Percentiles rank a stretch among this genome's conserved stretches.
Conservation (phyloP, 1,139 yeast species). For the Kurtzmaniella quercitrusa region DNA sequence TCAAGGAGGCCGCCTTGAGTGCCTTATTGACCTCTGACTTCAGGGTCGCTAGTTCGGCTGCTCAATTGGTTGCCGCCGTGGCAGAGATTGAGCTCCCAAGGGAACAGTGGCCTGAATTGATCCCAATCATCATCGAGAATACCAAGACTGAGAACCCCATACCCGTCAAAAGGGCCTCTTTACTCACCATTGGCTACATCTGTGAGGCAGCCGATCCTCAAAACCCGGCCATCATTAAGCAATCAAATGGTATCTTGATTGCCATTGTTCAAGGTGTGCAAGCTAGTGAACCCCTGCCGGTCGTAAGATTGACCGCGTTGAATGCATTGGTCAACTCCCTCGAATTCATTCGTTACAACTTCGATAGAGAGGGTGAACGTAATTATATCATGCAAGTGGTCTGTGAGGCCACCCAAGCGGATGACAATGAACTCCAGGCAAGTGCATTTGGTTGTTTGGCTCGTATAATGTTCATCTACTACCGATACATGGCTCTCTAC, state of each 20-base stretch:
- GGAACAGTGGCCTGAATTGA: conserved; percentile 83
- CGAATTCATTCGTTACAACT: conserved; percentile 83
- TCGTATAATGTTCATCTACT: conserved; percentile 85
- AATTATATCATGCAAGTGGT: conserved; percentile 98
- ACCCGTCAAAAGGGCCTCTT: conserved; percentile 78
- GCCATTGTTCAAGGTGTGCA: conserved; percentile 98
- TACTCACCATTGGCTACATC: conserved; percentile 88
- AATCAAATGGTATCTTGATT: conserved; percentile 87
- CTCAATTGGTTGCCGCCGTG: conserved; percentile 93
- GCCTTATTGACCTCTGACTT: conserved; percentile 66
- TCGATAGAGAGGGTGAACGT: conserved; percentile 90
- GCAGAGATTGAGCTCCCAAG: conserved; percentile 92
- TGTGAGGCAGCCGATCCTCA: conserved; percentile 92
- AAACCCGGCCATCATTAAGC: conserved; percentile 73
- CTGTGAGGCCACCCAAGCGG: conserved; percentile 95
- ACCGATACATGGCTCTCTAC: conserved; percentile 83
- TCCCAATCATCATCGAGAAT: conserved; percentile 77
- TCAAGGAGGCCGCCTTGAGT: conserved; percentile 63
- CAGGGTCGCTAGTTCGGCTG: conserved; percentile 83
- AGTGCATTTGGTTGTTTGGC: conserved; percentile 96
- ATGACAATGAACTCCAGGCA: conserved; percentile 77
- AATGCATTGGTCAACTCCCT: conserved; percentile 89
- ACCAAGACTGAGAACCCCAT: conserved; percentile 76
- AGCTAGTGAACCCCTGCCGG: conserved; percentile 64
- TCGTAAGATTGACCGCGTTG: conserved; percentile 84